These are phyloP conservation scores for Purshia tridentata DNA, from an alignment of 306 rosid genomes.

Conservation along the genomic window DNA sequence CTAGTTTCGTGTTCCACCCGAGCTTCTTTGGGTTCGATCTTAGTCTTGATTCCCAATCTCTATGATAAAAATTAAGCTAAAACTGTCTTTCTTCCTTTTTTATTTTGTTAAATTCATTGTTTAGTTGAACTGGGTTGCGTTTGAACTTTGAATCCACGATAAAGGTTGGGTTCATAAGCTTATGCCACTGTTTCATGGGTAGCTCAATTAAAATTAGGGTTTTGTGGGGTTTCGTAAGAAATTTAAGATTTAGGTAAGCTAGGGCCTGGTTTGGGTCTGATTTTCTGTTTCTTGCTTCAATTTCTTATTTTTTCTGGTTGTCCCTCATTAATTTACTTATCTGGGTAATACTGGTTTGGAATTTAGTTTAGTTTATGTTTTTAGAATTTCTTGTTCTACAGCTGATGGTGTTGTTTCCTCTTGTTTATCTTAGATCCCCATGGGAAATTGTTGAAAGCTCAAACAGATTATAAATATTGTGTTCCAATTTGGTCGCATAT, in stretches of 20 bases:
- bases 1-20: slow-evolving; percentile 19
- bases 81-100: neutral
- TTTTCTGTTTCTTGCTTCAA: slow-evolving; percentile 20
- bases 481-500: slow-evolving; percentile 26
- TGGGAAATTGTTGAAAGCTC: slow-evolving; percentile 31
- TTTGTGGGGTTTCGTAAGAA: slow-evolving; percentile 14
- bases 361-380: slow-evolving; percentile 18
- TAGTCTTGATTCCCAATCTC: slow-evolving; percentile 5
- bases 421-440: slow-evolving; percentile 42
- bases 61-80: slow-evolving; percentile 16
- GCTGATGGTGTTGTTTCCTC: slow-evolving; percentile 32
- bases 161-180: slow-evolving; percentile 11
- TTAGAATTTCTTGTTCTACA: slow-evolving; percentile 15
- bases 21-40: slow-evolving; percentile 27
- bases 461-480: slow-evolving; percentile 27
- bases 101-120: neutral
- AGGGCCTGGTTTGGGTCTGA: slow-evolving; percentile 10
- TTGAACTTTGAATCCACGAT: slow-evolving; percentile 23
- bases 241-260: neutral
- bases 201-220: slow-evolving; percentile 38
- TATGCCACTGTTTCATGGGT: slow-evolving; percentile 8
- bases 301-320: slow-evolving; percentile 22
- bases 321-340: slow-evolving; percentile 3
- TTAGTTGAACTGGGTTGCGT: neutral
- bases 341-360: slow-evolving; percentile 5